phyloP scores from a whole-genome alignment of 2,329 filamentous ascomycete species.

The Apiospora pterosperma region DNA sequence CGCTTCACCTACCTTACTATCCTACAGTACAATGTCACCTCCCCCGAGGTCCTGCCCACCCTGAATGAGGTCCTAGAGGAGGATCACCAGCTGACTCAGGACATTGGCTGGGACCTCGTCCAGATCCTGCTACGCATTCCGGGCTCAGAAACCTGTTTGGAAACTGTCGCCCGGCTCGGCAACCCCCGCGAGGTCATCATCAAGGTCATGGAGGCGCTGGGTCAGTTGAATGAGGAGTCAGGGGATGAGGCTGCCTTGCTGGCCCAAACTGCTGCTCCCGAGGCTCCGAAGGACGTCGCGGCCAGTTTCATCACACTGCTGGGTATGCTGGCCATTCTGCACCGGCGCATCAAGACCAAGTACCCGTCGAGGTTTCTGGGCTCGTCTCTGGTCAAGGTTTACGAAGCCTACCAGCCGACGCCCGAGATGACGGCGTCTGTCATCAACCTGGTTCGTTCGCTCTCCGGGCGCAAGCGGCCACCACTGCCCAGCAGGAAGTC shows the following conservation, averaged over 20 bases:
- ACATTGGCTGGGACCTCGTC: conserved; percentile 83
- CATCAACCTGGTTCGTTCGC: conserved; percentile 66
- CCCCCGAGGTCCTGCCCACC: conserved; percentile 61
- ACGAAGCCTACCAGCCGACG: conserved; percentile 60
- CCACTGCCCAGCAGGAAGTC: conserved; percentile 57
- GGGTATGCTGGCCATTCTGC: conserved; percentile 68
- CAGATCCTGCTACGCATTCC: conserved; percentile 68
- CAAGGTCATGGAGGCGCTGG: conserved; percentile 72
- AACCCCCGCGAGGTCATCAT: conserved; percentile 81
- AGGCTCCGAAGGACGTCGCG: conserved; percentile 22
- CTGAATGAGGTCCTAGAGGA: conserved; percentile 64
- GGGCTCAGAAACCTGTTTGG: conserved; percentile 66
- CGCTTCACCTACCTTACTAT: conserved; percentile 76
- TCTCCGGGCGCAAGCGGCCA: conserved; percentile 66
- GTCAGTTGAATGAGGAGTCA: conserved; percentile 49
- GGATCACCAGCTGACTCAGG: conserved; percentile 64
- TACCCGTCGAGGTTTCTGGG: conserved; percentile 76
- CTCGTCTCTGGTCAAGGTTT: conserved; percentile 69
- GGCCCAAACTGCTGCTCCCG: conserved; percentile 25
- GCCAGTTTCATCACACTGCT: conserved; percentile 66
- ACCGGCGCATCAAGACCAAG: conserved; percentile 72
- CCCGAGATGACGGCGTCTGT: conserved; percentile 68
- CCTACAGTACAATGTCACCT: conserved; percentile 66
- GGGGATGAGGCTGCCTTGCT: conserved; percentile 28
- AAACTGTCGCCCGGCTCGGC: conserved; percentile 71